Evolutionary conservation across 305 asterid genomes (phyloP), one percentile per base, ranked within the genome.

Genomic region (Solanum hybrid): DNA sequence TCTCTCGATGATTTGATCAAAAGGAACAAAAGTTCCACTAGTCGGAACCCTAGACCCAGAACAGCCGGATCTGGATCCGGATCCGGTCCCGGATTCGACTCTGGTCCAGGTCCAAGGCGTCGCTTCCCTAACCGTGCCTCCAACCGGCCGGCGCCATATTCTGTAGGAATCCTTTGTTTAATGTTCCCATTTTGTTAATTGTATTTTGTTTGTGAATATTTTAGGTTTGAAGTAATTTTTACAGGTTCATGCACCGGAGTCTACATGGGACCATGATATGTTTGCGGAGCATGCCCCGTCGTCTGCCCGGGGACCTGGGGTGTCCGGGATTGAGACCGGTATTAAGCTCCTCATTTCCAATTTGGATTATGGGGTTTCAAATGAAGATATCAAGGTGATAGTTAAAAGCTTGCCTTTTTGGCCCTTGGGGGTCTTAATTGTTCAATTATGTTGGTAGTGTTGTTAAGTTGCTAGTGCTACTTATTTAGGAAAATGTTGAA

Each of bases 241-340:
- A 67, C 90, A 81, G 90, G 51, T 89, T 36, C 93, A 96, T 96
- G 99, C 98, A 31, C 98, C 98, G 35, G 99, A 96, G 40, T 40
- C 98, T 31, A 89, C 92, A 57, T 97, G 99, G 99, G 94, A 95
- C 69, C 99, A 96, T 90, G 99, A 95, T 84, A 93, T 96, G 99
- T 97, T 93, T 90, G 94, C 81, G 90, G 95, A 76, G 83, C 93
- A 91, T 87, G 90, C 89, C 57, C 91, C 91, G 10, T 91, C 92
- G 22, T 92, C 87, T 28, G 91, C 69, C 12, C 75, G 91, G 14
- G 92, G 86, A n/a, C 87, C 90, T n/a, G 93, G 96, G 42, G 88
- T 95, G 28, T 93, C 98, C 33, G 92, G 93, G 79, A 97, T 97
- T 42, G 99, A 95, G 94, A 97, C 98, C 2, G 99, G 99, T 75